phyloP scores from a whole-genome alignment of 306 rosid species.

The Carpinus viminea region DNA sequence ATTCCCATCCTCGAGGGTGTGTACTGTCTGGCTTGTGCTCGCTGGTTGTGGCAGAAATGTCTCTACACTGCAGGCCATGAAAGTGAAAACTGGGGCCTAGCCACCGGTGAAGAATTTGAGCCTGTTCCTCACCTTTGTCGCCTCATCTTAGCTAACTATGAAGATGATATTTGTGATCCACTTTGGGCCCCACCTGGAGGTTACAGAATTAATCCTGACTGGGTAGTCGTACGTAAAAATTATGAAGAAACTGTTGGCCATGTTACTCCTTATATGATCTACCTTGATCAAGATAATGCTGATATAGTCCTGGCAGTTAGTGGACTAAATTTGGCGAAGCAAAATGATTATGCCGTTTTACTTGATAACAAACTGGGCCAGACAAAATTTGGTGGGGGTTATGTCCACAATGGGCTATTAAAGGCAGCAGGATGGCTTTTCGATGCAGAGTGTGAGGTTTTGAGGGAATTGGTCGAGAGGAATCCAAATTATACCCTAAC shows the following conservation, averaged over 20 bases:
- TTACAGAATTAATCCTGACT: slow-evolving; percentile 79
- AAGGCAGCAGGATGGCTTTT: slow-evolving; percentile 81
- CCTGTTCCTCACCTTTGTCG: slow-evolving; percentile 84
- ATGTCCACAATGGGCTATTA: slow-evolving; percentile 88
- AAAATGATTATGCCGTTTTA: slow-evolving; percentile 78
- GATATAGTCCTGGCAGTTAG: slow-evolving; percentile 75
- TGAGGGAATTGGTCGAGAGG: slow-evolving; percentile 56
- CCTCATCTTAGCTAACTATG: slow-evolving; percentile 67
- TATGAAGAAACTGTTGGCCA: slow-evolving; percentile 58
- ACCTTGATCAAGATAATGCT: slow-evolving; percentile 81
- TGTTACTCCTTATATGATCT: slow-evolving; percentile 83
- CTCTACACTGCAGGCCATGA: slow-evolving; percentile 86
- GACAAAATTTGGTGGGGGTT: slow-evolving; percentile 79
- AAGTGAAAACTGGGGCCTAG: slow-evolving; percentile 89
- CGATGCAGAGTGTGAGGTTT: slow-evolving; percentile 62
- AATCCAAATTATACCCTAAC: slow-evolving; percentile 67
- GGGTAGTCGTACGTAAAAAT: slow-evolving; percentile 66
- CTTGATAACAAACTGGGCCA: slow-evolving; percentile 93
- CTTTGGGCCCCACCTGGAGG: slow-evolving; percentile 93
- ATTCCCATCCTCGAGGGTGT: slow-evolving; percentile 89
- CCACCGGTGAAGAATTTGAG: slow-evolving; percentile 84
- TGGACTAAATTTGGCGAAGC: slow-evolving; percentile 85
- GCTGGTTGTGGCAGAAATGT: slow-evolving; percentile 92
- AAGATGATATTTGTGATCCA: slow-evolving; percentile 75
- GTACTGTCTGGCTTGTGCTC: slow-evolving; percentile 83